Evolutionary conservation across 2,329 filamentous ascomycete genomes (phyloP), one percentile per base, ranked within the genome.

Genomic region (Alternaria sp.): DNA sequence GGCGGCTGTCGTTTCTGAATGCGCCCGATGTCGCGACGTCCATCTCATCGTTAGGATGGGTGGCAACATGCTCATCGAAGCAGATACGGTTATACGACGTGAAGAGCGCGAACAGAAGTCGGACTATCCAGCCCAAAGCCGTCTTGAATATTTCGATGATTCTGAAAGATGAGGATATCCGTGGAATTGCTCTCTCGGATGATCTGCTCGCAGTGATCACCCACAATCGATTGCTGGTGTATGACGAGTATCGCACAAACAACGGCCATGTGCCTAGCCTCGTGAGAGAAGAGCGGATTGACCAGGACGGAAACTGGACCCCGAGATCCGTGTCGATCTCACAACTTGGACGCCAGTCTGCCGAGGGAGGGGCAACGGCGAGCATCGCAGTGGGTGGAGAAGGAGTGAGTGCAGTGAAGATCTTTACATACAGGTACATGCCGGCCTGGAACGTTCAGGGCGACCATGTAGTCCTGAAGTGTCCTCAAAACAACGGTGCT

Each of bases 191-290:
- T 5, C 49, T 72, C 10, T 72, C 71, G 8, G 50, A 72, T 5
- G 63, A 72, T 59, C 58, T 73, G n/a, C 60, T 72, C 20, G 68
- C 67, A 11, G 62, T 73, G n/a, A 58, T 71, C 33, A 73, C 71
- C 5, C 59, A 70, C 49, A 49, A n/a, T 44, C 68, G 58, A n/a
- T 51, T 73, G 9, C 15, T 71, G 15, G 63, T 73, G 11, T 73
- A 71, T 46, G 58, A 61, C 21, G 65, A 69, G 23, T 72, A 73
- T 46, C 63, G 55, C 20, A 28, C 49, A n/a, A 43, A 47, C 21
- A 45, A 28, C 11, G 46, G 23, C 18, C 21, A 60, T 12, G 54
- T 55, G 12, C 55, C 61, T 18, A 26, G 44, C 20, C 37, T 47
- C 11, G 26, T 69, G 15, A 49, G 62, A 15, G 55, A 58, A n/a